Percentiles rank a stretch among this genome's conserved stretches.
phyloP scores from a whole-genome alignment of 2,329 filamentous ascomycete species.

The Incumbomyces delicatus region DNA sequence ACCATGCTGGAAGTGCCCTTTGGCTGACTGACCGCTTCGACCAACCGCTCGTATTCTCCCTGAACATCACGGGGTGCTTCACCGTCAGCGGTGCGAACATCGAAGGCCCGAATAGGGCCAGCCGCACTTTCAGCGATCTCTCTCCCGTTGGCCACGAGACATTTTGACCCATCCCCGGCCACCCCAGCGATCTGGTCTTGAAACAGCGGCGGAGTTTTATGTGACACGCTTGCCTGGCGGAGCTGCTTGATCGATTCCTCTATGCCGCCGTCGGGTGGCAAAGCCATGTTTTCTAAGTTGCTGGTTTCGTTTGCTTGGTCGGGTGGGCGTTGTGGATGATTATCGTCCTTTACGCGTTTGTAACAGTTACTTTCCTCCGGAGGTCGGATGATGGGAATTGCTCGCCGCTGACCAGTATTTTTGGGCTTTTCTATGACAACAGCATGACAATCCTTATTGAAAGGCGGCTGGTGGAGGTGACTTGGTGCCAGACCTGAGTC shows the following conservation, averaged over 20 bases:
- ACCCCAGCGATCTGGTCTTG: too few species aligned
- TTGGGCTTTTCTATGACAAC: neutral
- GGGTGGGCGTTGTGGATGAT: too few species aligned
- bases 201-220: neutral
- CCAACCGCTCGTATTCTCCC: slow-evolving; percentile 14
- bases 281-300: too few species aligned
- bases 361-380: neutral
- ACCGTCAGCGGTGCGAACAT: neutral
- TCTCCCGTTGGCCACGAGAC: neutral
- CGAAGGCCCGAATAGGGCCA: neutral
- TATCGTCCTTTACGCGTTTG: too few species aligned
- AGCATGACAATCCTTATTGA: neutral
- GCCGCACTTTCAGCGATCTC: neutral
- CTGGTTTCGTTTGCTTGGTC: too few species aligned
- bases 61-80: slow-evolving; percentile 7
- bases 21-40: slow-evolving; percentile 18
- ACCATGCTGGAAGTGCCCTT: slow-evolving; percentile 12
- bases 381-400: slow-evolving; percentile 20
- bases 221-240: neutral
- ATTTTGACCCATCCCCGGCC: neutral
- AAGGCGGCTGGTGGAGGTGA: slow-evolving; percentile 5
- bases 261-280: too few species aligned
- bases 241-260: neutral
- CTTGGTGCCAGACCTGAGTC: neutral
- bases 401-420: neutral